phyloP scores from a whole-genome alignment of 108 stramenopile genomes.

The Aurantiochytrium sp. region DNA sequence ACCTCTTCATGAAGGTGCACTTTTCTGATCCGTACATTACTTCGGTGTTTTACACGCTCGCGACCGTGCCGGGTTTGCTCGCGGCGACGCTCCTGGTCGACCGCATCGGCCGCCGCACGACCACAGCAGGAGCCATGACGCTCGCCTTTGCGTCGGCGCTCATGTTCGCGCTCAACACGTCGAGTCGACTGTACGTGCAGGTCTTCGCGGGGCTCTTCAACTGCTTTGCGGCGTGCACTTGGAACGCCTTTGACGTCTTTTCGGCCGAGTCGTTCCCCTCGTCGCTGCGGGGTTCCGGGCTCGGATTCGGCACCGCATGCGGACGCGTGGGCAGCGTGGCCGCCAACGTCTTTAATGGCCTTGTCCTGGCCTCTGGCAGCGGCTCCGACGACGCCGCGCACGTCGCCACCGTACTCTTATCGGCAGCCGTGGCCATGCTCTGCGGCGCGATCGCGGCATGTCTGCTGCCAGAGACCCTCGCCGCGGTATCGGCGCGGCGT shows the following conservation, averaged over 20 bases:
- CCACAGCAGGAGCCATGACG: neutral
- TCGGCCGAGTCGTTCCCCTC: neutral
- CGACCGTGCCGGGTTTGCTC: neutral
- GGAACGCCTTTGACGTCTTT: slow-evolving; percentile 26
- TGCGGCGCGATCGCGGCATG: neutral
- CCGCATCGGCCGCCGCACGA: neutral
- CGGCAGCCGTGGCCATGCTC: neutral
- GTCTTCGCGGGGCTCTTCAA: neutral
- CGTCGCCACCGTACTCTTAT: neutral
- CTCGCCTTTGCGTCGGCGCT: neutral
- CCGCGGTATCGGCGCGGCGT: neutral
- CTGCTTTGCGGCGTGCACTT: neutral
- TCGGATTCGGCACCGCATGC: neutral
- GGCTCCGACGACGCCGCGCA: neutral
- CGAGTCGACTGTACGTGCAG: neutral
- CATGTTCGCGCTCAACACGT: slow-evolving; percentile 17
- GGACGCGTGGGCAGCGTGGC: neutral
- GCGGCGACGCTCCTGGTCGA: neutral
- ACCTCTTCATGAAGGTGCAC: slow-evolving; percentile 3
- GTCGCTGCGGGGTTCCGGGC: neutral
- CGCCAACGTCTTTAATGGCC: neutral
- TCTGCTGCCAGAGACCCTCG: neutral
- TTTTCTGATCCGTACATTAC: slow-evolving; percentile 26
- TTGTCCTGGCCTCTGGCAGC: neutral
- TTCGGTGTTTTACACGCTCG: slow-evolving; percentile 10